Percentiles rank a stretch among this genome's conserved stretches.
These are phyloP conservation scores for Mycena belliarum DNA, from an alignment of 768 basidiomycete genomes.

Conservation along the genomic window DNA sequence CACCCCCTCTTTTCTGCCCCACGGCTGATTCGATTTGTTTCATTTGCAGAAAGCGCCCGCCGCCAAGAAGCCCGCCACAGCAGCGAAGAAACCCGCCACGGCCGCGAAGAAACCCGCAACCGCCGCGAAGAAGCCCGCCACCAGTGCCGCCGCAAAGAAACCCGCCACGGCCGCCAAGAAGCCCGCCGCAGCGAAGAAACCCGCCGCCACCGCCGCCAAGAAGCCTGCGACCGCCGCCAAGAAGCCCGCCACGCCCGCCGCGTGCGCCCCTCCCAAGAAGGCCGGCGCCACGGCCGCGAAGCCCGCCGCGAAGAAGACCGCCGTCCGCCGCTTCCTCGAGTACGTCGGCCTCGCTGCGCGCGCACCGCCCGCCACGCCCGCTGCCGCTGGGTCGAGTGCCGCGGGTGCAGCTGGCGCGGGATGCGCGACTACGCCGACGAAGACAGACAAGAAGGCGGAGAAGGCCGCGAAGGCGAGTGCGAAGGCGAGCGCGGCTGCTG, in stretches of 20 bases:
- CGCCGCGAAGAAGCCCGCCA: too few species aligned
- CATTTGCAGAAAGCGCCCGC: too few species aligned
- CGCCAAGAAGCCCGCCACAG: too few species aligned
- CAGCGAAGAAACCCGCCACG: too few species aligned
- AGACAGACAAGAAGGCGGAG: constrained; percentile 7
- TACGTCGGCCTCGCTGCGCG: constrained; percentile 6
- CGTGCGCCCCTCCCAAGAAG: background rate
- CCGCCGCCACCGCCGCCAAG: background rate
- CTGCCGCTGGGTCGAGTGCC: background rate
- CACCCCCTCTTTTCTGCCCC: too few species aligned
- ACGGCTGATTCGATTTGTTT: too few species aligned
- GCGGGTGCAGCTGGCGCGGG: background rate
- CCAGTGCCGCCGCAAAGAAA: too few species aligned
- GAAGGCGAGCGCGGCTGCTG: background rate
- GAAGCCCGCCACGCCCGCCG: background rate
- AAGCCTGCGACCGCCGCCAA: background rate
- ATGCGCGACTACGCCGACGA: background rate
- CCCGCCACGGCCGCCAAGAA: background rate
- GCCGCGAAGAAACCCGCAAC: too few species aligned
- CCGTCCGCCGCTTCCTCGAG: constrained; percentile 16
- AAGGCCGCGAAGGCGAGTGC: constrained; percentile 7
- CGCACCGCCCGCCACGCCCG: constrained; percentile 1
- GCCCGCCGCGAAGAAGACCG: background rate
- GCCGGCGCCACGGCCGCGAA: background rate
- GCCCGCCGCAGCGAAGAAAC: background rate